These are phyloP conservation scores for Suillus spraguei DNA, from an alignment of 768 basidiomycete species.

Conservation along the genomic window DNA sequence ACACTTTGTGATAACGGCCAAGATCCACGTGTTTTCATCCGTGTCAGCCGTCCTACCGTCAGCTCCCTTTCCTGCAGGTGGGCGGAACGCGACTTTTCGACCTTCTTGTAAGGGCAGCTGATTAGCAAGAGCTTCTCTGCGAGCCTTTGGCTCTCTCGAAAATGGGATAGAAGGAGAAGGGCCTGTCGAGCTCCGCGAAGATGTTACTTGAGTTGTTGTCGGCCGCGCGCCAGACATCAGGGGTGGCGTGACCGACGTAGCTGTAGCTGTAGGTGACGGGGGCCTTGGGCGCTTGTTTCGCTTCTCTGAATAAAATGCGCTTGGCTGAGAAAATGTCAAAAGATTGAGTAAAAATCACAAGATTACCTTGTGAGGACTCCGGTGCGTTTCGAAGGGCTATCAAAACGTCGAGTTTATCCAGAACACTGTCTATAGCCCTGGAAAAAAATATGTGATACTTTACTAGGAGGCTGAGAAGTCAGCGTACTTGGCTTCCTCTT, in stretches of 20 bases:
- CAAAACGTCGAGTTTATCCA: slow-evolving; percentile 69
- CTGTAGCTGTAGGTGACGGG: slow-evolving; percentile 66
- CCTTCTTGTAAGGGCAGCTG: slow-evolving; percentile 73
- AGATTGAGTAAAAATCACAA: background rate
- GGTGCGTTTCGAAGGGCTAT: slow-evolving; percentile 76
- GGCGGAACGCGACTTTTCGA: slow-evolving; percentile 82
- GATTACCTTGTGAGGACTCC: slow-evolving; percentile 60
- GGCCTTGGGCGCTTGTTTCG: slow-evolving; percentile 75
- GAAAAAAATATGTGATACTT: slow-evolving; percentile 14
- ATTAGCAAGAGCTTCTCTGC: slow-evolving; percentile 59
- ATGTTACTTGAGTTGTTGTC: slow-evolving; percentile 7
- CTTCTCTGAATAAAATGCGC: slow-evolving; percentile 51
- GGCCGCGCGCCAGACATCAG: slow-evolving; percentile 23
- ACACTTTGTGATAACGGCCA: slow-evolving; percentile 73
- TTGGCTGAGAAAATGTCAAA: slow-evolving; percentile 13
- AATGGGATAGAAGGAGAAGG: slow-evolving; percentile 51
- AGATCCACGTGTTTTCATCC: slow-evolving; percentile 67
- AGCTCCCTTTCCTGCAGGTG: slow-evolving; percentile 55
- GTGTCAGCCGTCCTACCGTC: slow-evolving; percentile 52
- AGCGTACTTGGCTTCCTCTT: slow-evolving; percentile 66
- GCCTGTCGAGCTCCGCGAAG: slow-evolving; percentile 58
- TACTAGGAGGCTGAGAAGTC: slow-evolving; percentile 6
- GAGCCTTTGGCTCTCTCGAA: slow-evolving; percentile 67
- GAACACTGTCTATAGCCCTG: slow-evolving; percentile 72
- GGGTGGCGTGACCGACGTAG: slow-evolving; percentile 40